Conservation (phyloP, 352 stramenopile genomes). For the Pythium insidiosum region DNA sequence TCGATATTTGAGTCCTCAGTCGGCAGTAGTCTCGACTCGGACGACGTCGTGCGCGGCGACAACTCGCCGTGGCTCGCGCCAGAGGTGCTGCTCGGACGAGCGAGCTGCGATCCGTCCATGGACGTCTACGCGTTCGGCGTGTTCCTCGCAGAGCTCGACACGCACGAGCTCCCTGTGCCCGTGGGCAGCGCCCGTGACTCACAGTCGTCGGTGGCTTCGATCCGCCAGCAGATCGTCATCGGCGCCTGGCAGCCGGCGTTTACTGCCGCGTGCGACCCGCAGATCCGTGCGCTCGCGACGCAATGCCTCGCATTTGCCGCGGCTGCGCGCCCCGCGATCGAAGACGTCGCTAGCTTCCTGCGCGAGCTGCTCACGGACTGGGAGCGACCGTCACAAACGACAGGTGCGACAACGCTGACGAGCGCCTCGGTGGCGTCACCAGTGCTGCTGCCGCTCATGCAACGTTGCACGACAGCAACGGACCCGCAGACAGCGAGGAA, state of each 20-base stretch:
- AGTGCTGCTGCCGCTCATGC: conserved; percentile 2
- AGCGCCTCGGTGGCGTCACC: conserved; percentile 6
- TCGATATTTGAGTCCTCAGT: neutral
- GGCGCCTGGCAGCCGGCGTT: conserved; percentile 21
- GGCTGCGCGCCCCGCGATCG: conserved; percentile 15
- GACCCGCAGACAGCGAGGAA: too few relatives aligned
- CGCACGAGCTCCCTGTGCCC: conserved; percentile 3
- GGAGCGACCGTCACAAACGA: conserved; percentile 5
- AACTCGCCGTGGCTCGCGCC: conserved; percentile 14
- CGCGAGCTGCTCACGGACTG: conserved; percentile 17
- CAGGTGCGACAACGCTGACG: neutral
- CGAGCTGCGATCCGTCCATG: conserved; percentile 9
- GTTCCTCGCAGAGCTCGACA: conserved; percentile 23
- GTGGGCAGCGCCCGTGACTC: neutral
- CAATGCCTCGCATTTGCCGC: conserved; percentile 27
- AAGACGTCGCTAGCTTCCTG: conserved; percentile 13
- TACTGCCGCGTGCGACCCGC: conserved; percentile 14
- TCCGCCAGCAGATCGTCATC: conserved; percentile 21
- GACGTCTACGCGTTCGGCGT: conserved; percentile 23
- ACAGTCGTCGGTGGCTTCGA: conserved; percentile 8
- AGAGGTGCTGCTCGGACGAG: conserved; percentile 9
- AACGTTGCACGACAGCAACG: conserved; percentile 9
- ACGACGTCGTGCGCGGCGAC: conserved; percentile 8
- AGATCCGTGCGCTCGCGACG: conserved; percentile 18
- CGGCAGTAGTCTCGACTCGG: neutral